These are phyloP conservation scores for Setaria viridis DNA, from an alignment of 202 grass and related monocot species.

Conservation along the genomic window DNA sequence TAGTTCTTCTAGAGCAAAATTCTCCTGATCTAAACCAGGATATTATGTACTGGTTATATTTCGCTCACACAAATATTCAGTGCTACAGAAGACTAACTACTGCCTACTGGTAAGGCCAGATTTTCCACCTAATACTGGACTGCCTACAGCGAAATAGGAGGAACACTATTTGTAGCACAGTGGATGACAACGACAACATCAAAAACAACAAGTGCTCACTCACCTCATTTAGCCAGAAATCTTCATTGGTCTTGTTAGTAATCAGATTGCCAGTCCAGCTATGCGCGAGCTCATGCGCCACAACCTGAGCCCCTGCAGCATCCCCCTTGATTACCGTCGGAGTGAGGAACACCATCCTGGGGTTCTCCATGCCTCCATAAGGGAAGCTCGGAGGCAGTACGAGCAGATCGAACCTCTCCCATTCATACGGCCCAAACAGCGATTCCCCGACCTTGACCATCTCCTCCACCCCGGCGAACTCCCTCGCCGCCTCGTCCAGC, in stretches of 20 bases:
- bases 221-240: conserved; percentile 99
- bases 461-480: conserved; percentile 90
- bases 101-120: background rate
- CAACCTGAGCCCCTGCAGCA: conserved; percentile 74
- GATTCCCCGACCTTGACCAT: conserved; percentile 85
- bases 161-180: background rate
- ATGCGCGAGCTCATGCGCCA: conserved; percentile 92
- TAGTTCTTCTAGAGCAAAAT: background rate
- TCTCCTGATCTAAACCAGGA: background rate
- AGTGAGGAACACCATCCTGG: conserved; percentile 94
- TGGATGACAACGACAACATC: background rate
- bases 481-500: conserved; percentile 77
- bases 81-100: background rate
- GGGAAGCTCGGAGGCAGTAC: conserved; percentile 95
- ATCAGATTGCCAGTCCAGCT: conserved; percentile 98
- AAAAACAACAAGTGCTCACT: background rate
- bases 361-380: conserved; percentile 97
- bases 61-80: background rate
- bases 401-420: conserved; percentile 93
- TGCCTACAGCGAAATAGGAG: background rate
- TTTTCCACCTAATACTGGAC: background rate
- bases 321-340: conserved; percentile 86
- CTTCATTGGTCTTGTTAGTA: conserved; percentile 96
- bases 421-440: conserved; percentile 92
- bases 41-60: background rate